A percentile compares a stretch with the other conserved stretches of the same genome.
Evolutionary conservation across 2,329 filamentous ascomycete genomes (phyloP).

Genomic region (Fusarium neocosmosporiellum): DNA sequence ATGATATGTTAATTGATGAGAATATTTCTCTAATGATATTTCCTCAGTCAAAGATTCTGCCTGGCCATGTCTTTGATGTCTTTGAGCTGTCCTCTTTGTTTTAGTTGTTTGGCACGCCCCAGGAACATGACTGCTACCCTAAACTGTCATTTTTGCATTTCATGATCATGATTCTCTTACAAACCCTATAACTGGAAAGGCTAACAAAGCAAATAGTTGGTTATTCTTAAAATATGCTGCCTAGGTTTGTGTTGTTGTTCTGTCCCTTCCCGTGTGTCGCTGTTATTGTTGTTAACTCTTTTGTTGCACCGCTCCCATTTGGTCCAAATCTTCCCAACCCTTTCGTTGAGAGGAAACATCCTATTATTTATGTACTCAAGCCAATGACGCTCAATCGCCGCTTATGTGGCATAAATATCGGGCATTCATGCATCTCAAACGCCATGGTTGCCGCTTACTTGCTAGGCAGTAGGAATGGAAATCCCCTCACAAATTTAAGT

Average conservation of each 20-base stretch:
- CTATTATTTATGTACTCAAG: not conserved
- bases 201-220: too few species aligned
- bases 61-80: not conserved
- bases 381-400: not conserved
- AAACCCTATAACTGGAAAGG: too few species aligned
- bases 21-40: not conserved
- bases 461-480: not conserved
- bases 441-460: not conserved
- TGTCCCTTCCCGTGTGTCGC: not conserved
- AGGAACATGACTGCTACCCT: not conserved
- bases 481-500: not conserved
- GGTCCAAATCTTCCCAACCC: not conserved
- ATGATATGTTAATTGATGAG: not conserved
- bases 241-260: not conserved
- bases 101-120: too few species aligned
- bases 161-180: too few species aligned
- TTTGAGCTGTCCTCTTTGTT: not conserved
- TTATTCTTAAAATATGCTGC: not conserved
- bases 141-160: not conserved
- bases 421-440: not conserved
- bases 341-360: not conserved
- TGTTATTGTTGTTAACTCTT: not conserved
- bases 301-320: too few species aligned
- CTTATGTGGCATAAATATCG: not conserved
- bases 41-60: not conserved